phyloP scores from a whole-genome alignment of 306 rosid species.

The Medicago truncatula region DNA sequence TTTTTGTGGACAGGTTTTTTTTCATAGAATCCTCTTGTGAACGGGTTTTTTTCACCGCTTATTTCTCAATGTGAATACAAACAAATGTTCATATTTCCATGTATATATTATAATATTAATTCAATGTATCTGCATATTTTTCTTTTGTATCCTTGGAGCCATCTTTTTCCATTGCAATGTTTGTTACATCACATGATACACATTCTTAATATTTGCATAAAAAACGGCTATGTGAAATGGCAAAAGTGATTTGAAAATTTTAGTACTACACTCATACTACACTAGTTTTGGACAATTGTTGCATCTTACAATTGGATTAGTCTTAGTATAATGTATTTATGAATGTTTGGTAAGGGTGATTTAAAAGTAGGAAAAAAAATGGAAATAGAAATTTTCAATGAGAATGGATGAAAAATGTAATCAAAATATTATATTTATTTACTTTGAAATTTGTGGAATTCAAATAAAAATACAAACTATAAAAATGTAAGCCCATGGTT shows the following conservation, averaged over 20 bases:
- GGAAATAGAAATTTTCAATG: slow-evolving; percentile 1
- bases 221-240: slow-evolving; percentile 28
- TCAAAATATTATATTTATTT: background rate
- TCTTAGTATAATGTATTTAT: slow-evolving; percentile 8
- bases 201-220: slow-evolving; percentile 10
- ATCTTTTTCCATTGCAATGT: background rate
- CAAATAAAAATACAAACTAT: background rate
- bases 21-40: slow-evolving; percentile 27
- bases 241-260: background rate
- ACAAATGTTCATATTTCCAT: slow-evolving; percentile 34
- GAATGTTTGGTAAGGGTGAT: slow-evolving; percentile 6
- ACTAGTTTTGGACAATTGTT: background rate
- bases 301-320: background rate
- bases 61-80: slow-evolving; percentile 30
- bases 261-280: background rate
- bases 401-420: background rate
- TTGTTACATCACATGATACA: slow-evolving; percentile 40
- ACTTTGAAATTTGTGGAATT: background rate
- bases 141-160: background rate
- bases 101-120: too few species aligned
- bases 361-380: background rate
- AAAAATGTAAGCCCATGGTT: slow-evolving; percentile 1
- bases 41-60: background rate
- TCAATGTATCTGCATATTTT: too few species aligned
- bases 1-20: background rate